phyloP scores from a whole-genome alignment of 176 grass and related monocot genomes.

The Pontederia paniculata region DNA sequence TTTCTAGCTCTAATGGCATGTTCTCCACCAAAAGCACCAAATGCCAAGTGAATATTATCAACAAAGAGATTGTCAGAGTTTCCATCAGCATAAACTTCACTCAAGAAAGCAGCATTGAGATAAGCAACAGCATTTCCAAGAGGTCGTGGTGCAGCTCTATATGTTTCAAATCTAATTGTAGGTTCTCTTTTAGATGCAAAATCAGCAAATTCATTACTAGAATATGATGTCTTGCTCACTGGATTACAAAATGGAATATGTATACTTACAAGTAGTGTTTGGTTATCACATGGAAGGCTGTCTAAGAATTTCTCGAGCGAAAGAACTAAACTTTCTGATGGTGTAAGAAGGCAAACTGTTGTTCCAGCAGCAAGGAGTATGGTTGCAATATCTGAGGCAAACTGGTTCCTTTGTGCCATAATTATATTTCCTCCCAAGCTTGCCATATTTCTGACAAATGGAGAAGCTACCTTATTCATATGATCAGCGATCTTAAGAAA shows the following conservation, averaged over 20 bases:
- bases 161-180: conserved; percentile 60
- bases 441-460: conserved; percentile 65
- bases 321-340: conserved; percentile 34
- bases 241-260: conserved; percentile 44
- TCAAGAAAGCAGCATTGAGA: conserved; percentile 75
- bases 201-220: not conserved
- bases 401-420: conserved; percentile 58
- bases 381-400: conserved; percentile 56
- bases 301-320: conserved; percentile 67
- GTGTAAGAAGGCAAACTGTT: conserved; percentile 30
- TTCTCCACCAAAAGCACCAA: conserved; percentile 50
- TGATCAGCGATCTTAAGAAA: conserved; percentile 60
- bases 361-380: conserved; percentile 54
- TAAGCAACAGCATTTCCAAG: conserved; percentile 78
- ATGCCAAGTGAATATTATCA: conserved; percentile 50
- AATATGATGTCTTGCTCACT: not conserved
- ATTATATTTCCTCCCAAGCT: conserved; percentile 73
- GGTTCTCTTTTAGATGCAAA: conserved; percentile 1
- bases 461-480: conserved; percentile 51
- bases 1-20: conserved; percentile 55
- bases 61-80: conserved; percentile 28
- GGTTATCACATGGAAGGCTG: conserved; percentile 49
- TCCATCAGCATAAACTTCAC: conserved; percentile 26
- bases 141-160: conserved; percentile 57
- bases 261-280: conserved; percentile 48